Percentiles rank a stretch among this genome's conserved stretches.
Evolutionary conservation across 2,329 filamentous ascomycete species (phyloP).

Genomic region (Aspergillus sp.): DNA sequence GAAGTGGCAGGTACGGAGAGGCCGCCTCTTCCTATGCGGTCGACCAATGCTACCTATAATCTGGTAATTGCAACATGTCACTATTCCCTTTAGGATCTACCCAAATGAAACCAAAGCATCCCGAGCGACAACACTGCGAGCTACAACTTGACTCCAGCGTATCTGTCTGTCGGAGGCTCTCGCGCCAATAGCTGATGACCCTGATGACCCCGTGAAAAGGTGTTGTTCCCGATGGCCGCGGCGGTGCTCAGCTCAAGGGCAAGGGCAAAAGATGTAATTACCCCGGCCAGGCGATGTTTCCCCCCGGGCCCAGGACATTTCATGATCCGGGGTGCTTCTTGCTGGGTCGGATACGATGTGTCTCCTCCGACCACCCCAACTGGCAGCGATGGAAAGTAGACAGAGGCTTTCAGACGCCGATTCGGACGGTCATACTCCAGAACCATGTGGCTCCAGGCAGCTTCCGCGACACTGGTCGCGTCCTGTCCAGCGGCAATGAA

Average conservation of each 20-base stretch:
- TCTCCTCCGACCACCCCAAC: conserved; percentile 27
- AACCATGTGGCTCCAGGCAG: conserved; percentile 22
- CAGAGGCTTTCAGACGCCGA: conserved; percentile 17
- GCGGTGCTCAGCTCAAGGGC: conserved; percentile 25
- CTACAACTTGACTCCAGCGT: no score
- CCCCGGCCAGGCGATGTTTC: conserved; percentile 25
- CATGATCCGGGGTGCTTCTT: conserved; percentile 24
- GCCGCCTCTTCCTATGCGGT: no score
- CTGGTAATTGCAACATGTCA: no score
- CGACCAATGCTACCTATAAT: no score
- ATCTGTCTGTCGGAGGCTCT: no score
- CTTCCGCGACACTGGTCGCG: conserved; percentile 18
- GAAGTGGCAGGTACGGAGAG: no score
- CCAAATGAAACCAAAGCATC: no score
- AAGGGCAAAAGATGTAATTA: conserved; percentile 25
- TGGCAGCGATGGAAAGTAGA: conserved; percentile 27
- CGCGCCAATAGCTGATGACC: background rate
- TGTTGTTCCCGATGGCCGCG: conserved; percentile 17
- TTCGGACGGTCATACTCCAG: conserved; percentile 18
- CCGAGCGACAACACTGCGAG: no score
- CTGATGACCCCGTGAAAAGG: conserved; percentile 12
- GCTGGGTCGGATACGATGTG: conserved; percentile 22
- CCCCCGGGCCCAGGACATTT: conserved; percentile 19
- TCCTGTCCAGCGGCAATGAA: conserved; percentile 27
- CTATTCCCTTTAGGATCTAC: no score